These are phyloP conservation scores for Trichoderma sp. DNA, from an alignment of 2,329 filamentous ascomycete genomes.

Conservation along the genomic window DNA sequence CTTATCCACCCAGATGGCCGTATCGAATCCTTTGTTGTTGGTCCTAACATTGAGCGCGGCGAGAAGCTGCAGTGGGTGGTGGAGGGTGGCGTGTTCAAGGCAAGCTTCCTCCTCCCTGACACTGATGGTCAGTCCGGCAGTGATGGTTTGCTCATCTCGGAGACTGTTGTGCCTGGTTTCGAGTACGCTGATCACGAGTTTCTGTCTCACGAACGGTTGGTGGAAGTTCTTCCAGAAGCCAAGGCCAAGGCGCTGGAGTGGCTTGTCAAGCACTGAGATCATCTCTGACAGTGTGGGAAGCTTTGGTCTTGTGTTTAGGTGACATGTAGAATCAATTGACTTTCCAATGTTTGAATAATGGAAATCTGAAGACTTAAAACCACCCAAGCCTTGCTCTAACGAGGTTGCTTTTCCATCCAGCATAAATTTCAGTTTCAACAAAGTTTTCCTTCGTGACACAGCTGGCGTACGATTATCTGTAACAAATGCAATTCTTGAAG, in stretches of 20 bases:
- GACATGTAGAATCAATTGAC: not conserved
- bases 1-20: conserved; percentile 59
- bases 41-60: conserved; percentile 55
- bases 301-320: not conserved
- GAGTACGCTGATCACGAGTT: conserved; percentile 70
- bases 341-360: not conserved
- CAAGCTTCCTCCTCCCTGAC: conserved; percentile 55
- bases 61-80: conserved; percentile 70
- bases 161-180: conserved; percentile 69
- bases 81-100: conserved; percentile 67
- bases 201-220: conserved; percentile 52
- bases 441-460: not conserved
- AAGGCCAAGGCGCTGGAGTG: conserved; percentile 51
- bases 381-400: not conserved
- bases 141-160: conserved; percentile 62
- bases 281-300: not conserved
- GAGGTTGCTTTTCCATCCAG: not conserved
- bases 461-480: not conserved
- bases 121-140: conserved; percentile 40
- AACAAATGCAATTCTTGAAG: not conserved
- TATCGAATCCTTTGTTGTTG: conserved; percentile 67
- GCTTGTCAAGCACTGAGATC: conserved; percentile 38
- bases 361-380: not conserved
- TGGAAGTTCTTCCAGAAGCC: conserved; percentile 53
- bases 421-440: not conserved